Evolutionary conservation across 1,139 yeast species (phyloP), one percentile per base, ranked within the genome.

Genomic region (Candida tunisiensis): DNA sequence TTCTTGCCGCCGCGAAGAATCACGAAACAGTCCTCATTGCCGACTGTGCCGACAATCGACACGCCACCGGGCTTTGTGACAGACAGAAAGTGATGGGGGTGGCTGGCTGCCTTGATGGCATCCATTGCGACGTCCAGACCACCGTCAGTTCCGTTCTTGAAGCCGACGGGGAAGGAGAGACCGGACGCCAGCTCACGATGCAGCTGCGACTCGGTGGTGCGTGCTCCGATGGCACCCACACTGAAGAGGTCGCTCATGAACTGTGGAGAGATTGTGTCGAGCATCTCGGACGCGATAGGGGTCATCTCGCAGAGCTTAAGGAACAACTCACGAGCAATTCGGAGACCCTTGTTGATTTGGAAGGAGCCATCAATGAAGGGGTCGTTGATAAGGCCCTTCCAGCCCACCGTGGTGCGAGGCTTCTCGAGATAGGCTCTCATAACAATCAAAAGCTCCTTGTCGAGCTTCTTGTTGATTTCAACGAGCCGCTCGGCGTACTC

Each of bases 391-490:
- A 88, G 65, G 39, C 95, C 98, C 57, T 88, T 88, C 98, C 98
- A 88, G 35, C 98, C 98, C 29, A 88, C 96, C 15, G 96, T 88
- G 29, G 98, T 88, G 60, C 98, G 73, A 38, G 98, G 98, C 57
- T 88, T 88, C 56, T 88, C 98, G 46, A 88, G 65, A 61, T 88
- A 88, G 3, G 96, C 96, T 60, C 98, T 74, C 98, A 88, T 88
- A 35, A 88, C 78, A 34, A 88, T 74, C 37, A 71, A 69, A 31
- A 88, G 65, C 42, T 85, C 95, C 27, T 68, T 70, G 40, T 74
- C 64, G 40, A 77, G 60, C 44, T 71, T 65, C 27, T 73, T 69
- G 21, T 78, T 57, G 23, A 78, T 55, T 29, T 60, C 58, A 30
- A 67, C 56, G 38, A 88, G 65, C 41, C 69, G 63, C 23, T 62